Conservation (phyloP, 2,329 filamentous ascomycete species). For the Pseudopithomyces chartarum region DNA sequence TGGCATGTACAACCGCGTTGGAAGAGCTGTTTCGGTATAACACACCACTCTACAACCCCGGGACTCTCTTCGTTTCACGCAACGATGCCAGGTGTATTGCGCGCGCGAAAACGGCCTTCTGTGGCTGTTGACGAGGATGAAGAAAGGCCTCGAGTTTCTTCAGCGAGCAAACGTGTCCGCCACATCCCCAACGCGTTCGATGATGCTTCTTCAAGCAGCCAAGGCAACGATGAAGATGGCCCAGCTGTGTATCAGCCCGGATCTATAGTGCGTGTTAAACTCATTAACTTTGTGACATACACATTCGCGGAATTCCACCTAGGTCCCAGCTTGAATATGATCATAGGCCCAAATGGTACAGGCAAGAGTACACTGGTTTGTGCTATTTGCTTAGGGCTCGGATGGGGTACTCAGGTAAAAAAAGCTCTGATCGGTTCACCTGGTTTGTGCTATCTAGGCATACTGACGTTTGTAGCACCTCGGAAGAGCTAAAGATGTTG, state of each 20-base stretch:
- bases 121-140: constrained; percentile 25
- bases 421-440: not conserved
- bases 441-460: constrained; percentile 10
- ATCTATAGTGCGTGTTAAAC: constrained; percentile 83
- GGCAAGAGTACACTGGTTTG: constrained; percentile 98
- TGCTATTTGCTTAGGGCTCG: constrained; percentile 91
- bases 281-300: constrained; percentile 94
- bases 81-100: constrained; percentile 34
- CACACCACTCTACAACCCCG: not conserved
- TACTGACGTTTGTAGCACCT: constrained; percentile 61
- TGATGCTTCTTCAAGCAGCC: constrained; percentile 10
- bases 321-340: constrained; percentile 94
- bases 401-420: constrained; percentile 72
- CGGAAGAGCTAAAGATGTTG: constrained; percentile 81
- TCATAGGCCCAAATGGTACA: constrained; percentile 98
- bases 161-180: constrained; percentile 40
- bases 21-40: not conserved
- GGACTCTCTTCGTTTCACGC: not conserved
- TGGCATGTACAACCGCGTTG: not conserved
- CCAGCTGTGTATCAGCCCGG: constrained; percentile 63
- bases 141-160: constrained; percentile 26
- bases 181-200: constrained; percentile 36
- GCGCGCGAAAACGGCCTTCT: constrained; percentile 29
- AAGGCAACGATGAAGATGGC: constrained; percentile 8
- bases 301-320: constrained; percentile 88